Evolutionary conservation across 257 asterid species (phyloP).

Genomic region (Nicotiana attenuata): DNA sequence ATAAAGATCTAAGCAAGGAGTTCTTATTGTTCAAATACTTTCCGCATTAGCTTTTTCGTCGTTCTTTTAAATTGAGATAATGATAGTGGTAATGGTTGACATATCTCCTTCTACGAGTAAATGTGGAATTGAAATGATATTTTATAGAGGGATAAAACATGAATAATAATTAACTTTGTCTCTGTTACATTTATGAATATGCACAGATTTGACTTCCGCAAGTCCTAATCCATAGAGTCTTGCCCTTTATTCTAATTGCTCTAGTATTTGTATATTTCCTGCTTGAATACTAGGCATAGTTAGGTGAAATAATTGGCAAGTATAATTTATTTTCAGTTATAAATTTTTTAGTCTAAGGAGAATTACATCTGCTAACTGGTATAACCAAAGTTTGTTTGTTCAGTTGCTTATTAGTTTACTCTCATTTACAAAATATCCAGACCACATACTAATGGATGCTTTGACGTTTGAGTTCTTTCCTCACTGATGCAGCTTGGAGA

Average conservation of each 20-base stretch:
- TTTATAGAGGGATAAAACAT: neutral
- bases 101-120: neutral
- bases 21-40: neutral
- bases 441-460: neutral
- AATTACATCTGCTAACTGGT: neutral
- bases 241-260: neutral
- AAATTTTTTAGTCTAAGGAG: neutral
- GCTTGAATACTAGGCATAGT: neutral
- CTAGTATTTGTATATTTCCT: neutral
- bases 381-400: neutral
- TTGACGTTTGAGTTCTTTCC: constrained; percentile 7
- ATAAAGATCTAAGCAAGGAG: neutral
- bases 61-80: neutral
- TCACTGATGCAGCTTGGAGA: constrained; percentile 74
- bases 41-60: neutral
- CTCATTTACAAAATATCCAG: neutral
- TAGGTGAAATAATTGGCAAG: neutral
- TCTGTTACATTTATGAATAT: neutral
- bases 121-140: neutral
- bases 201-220: neutral
- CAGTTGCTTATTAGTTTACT: neutral
- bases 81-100: neutral
- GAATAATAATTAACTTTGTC: neutral
- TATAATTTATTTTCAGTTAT: neutral
- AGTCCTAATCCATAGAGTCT: neutral